Conservation (phyloP, 768 basidiomycete species). For the Boletus pseudo-olivaceus region DNA sequence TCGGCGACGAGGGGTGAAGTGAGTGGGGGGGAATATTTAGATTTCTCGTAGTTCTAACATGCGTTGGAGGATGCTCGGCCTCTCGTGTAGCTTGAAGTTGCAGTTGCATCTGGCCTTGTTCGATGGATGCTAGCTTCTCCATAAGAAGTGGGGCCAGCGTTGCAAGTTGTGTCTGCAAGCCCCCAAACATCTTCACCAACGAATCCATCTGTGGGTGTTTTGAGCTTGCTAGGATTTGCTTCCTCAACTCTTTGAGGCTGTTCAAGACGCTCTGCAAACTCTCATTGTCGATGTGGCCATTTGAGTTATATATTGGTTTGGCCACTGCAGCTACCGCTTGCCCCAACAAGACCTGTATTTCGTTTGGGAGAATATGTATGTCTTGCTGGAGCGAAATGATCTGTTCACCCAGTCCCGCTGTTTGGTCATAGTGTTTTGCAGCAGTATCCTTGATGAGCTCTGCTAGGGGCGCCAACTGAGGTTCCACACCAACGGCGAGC, state of each 20-base stretch:
- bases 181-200: slow-evolving; percentile 36
- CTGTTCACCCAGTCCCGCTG: slow-evolving; percentile 31
- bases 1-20: background rate
- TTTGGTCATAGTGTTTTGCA: slow-evolving; percentile 35
- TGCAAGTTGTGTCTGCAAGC: slow-evolving; percentile 38
- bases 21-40: slow-evolving; percentile 13
- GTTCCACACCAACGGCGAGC: slow-evolving; percentile 9
- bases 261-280: slow-evolving; percentile 7
- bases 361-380: slow-evolving; percentile 27
- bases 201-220: slow-evolving; percentile 13
- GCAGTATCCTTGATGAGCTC: slow-evolving; percentile 35
- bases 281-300: background rate
- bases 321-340: background rate
- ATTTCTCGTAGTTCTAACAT: slow-evolving; percentile 6
- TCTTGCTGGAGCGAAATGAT: slow-evolving; percentile 33
- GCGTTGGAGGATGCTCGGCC: background rate
- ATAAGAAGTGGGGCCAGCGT: slow-evolving; percentile 36
- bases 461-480: slow-evolving; percentile 25
- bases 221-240: slow-evolving; percentile 7
- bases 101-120: slow-evolving; percentile 20
- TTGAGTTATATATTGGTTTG: background rate
- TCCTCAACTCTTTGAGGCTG: slow-evolving; percentile 18
- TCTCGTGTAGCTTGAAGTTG: slow-evolving; percentile 16
- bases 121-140: slow-evolving; percentile 32
- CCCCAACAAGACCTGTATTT: slow-evolving; percentile 20